phyloP scores from a whole-genome alignment of 352 stramenopile genomes.

The Phytophthora idaei region DNA sequence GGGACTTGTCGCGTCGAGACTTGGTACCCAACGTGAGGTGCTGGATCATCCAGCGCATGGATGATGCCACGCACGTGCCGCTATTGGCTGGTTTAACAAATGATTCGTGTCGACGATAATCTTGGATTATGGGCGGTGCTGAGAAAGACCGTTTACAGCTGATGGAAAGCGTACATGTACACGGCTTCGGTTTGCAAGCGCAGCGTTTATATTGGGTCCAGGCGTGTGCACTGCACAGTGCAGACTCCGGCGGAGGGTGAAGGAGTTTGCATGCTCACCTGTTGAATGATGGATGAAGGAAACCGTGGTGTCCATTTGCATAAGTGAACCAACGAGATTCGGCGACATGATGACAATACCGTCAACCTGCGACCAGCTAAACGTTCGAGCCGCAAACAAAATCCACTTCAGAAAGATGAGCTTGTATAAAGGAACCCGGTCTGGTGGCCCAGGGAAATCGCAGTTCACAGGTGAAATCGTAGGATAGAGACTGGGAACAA shows the following conservation, averaged over 20 bases:
- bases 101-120: conserved; percentile 6
- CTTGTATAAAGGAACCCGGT: too few species aligned
- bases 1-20: not conserved
- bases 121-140: conserved; percentile 17
- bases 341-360: conserved; percentile 1
- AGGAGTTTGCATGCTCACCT: not conserved
- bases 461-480: too few species aligned
- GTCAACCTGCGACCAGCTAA: not conserved
- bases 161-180: not conserved
- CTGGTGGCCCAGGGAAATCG: too few species aligned
- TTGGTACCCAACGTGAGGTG: conserved; percentile 17
- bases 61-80: conserved; percentile 14
- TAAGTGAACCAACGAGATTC: not conserved
- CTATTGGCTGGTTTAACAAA: conserved; percentile 23
- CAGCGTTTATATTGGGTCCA: too few species aligned
- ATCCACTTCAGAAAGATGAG: too few species aligned
- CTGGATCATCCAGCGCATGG: conserved; percentile 3
- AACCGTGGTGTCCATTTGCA: not conserved
- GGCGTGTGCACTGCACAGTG: too few species aligned
- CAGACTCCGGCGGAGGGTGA: not conserved
- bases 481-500: too few species aligned
- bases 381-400: too few species aligned
- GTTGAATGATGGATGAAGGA: not conserved
- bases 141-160: conserved; percentile 9
- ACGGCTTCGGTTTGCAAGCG: not conserved